phyloP scores from a whole-genome alignment of 257 asterid species.

The Phtheirospermum japonicum region DNA sequence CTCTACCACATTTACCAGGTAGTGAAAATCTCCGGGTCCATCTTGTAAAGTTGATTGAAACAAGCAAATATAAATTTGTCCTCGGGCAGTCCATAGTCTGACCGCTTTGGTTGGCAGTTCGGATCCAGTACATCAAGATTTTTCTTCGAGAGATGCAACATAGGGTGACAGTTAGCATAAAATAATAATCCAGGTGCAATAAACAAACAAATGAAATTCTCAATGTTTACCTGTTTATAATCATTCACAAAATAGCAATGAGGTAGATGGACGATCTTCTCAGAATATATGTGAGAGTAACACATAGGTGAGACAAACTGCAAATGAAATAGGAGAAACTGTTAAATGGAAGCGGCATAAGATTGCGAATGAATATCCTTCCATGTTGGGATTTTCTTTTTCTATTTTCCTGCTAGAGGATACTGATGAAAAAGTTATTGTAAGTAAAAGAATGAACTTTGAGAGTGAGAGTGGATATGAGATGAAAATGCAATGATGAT shows the following conservation, averaged over 20 bases:
- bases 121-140: slow-evolving; percentile 89
- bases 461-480: background rate
- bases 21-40: slow-evolving; percentile 89
- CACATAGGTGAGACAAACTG: slow-evolving; percentile 93
- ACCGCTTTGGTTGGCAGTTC: slow-evolving; percentile 70
- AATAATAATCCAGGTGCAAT: background rate
- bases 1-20: slow-evolving; percentile 58
- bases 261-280: slow-evolving; percentile 92
- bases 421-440: background rate
- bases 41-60: slow-evolving; percentile 98
- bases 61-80: slow-evolving; percentile 95
- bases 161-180: slow-evolving; percentile 24
- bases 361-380: background rate
- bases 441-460: background rate
- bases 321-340: slow-evolving; percentile 23
- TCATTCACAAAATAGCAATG: slow-evolving; percentile 98
- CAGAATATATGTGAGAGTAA: slow-evolving; percentile 84
- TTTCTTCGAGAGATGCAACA: slow-evolving; percentile 48
- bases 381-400: background rate
- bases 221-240: slow-evolving; percentile 78
- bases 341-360: slow-evolving; percentile 6
- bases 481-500: background rate
- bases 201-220: background rate
- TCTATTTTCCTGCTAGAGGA: background rate
- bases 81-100: slow-evolving; percentile 94